phyloP scores from a whole-genome alignment of 2,329 filamentous ascomycete species.

The Raffaelea deltoideospora region DNA sequence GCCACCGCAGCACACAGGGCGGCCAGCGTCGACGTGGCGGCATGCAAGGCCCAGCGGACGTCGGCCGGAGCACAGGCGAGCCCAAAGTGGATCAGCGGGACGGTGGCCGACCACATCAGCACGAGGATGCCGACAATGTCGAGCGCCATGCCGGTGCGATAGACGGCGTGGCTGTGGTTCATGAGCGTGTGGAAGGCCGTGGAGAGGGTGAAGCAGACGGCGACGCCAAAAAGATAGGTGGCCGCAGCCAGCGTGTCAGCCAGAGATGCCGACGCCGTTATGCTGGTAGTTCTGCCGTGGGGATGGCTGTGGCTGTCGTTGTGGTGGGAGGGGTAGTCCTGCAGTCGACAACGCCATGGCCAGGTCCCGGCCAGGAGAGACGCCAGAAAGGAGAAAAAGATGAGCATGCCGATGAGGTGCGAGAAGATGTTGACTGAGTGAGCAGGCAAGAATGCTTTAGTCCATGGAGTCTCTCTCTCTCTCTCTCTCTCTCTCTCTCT shows the following conservation, averaged over 20 bases:
- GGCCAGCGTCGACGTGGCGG: slow-evolving; percentile 19
- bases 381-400: slow-evolving; percentile 23
- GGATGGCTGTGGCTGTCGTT: too few species aligned
- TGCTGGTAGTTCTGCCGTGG: background rate
- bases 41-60: slow-evolving; percentile 21
- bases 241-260: slow-evolving; percentile 4
- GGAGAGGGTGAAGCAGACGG: slow-evolving; percentile 29
- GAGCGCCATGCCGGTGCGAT: slow-evolving; percentile 37
- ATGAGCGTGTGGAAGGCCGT: slow-evolving; percentile 38
- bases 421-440: slow-evolving; percentile 29
- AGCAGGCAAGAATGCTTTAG: too few species aligned
- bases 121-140: slow-evolving; percentile 47
- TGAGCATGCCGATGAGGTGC: slow-evolving; percentile 23
- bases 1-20: slow-evolving; percentile 18
- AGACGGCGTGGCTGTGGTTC: slow-evolving; percentile 34
- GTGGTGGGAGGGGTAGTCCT: too few species aligned
- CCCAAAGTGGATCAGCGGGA: slow-evolving; percentile 42
- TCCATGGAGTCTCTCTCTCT: too few species aligned
- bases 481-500: too few species aligned
- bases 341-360: background rate
- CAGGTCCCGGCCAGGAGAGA: slow-evolving; percentile 16
- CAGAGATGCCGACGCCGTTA: background rate
- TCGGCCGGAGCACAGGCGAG: slow-evolving; percentile 19
- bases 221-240: slow-evolving; percentile 27
- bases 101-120: slow-evolving; percentile 45